A percentile compares a stretch with the other conserved stretches of the same genome.
phyloP scores from a whole-genome alignment of 805 yeast genomes.

The Pichia cabralensis region DNA sequence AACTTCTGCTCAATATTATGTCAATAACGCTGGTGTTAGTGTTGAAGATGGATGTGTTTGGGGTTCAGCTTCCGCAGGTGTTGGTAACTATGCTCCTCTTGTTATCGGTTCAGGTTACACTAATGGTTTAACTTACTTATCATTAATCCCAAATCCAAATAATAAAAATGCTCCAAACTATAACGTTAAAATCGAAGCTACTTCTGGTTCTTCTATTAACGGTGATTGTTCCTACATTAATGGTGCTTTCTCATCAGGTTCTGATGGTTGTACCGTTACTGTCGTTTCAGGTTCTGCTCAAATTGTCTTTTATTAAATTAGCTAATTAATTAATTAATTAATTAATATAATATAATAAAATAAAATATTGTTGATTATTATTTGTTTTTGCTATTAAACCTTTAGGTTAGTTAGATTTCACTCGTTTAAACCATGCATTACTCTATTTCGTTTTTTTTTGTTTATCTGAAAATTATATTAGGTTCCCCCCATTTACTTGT shows the following conservation, averaged over 20 bases:
- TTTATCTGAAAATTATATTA: too few species aligned
- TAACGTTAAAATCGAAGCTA: slow-evolving; percentile 71
- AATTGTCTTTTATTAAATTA: slow-evolving; percentile 52
- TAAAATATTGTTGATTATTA: too few species aligned
- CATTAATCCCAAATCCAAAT: slow-evolving; percentile 73
- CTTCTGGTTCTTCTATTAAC: slow-evolving; percentile 49
- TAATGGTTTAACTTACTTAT: slow-evolving; percentile 52
- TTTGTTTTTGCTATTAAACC: background rate
- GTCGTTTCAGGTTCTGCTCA: slow-evolving; percentile 77
- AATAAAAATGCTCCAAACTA: slow-evolving; percentile 47
- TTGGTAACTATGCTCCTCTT: slow-evolving; percentile 77
- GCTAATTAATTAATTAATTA: slow-evolving; percentile 25
- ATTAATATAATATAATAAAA: background rate
- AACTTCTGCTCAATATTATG: slow-evolving; percentile 68
- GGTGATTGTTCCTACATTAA: slow-evolving; percentile 77
- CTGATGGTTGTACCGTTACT: slow-evolving; percentile 90
- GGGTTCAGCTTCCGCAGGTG: slow-evolving; percentile 49
- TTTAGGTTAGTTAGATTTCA: background rate
- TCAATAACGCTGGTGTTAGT: slow-evolving; percentile 67
- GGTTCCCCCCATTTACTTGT: too few species aligned
- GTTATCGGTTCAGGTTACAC: slow-evolving; percentile 67
- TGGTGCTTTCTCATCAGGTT: slow-evolving; percentile 56
- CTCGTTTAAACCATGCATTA: too few species aligned
- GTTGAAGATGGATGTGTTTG: slow-evolving; percentile 62
- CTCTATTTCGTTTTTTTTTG: too few species aligned